These are phyloP conservation scores for Oenanthe javanica DNA, from an alignment of 140 eudicot species.

Conservation along the genomic window DNA sequence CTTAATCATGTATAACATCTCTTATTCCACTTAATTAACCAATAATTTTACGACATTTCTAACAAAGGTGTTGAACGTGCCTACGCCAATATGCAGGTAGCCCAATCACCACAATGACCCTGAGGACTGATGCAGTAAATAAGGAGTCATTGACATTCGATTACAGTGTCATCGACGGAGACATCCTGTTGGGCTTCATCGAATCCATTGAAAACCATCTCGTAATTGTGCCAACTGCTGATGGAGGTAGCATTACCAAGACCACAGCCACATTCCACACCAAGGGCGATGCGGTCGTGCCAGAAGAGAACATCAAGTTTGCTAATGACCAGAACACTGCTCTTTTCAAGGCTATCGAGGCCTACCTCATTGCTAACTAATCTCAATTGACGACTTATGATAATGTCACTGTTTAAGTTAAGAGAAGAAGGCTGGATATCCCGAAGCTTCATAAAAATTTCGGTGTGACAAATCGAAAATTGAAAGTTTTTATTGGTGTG, in stretches of 20 bases:
- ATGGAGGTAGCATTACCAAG: constrained; percentile 1
- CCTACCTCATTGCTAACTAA: background rate
- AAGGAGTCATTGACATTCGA: constrained; percentile 6
- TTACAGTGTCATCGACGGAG: constrained; percentile 6
- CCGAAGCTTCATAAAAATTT: no score
- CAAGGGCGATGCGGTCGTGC: background rate
- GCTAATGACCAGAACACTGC: background rate
- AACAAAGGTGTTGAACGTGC: no score
- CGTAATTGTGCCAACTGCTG: background rate
- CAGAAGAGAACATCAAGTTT: constrained; percentile 6
- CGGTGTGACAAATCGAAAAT: no score
- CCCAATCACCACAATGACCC: background rate
- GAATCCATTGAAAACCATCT: constrained; percentile 2
- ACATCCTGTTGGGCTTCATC: background rate
- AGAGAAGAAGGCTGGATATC: no score
- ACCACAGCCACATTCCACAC: background rate
- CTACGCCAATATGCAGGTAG: background rate
- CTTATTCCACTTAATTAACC: no score
- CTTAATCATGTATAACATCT: no score
- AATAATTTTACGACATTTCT: no score
- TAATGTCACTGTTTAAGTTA: no score
- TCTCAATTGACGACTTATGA: no score
- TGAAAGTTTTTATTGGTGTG: no score
- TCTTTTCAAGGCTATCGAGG: constrained; percentile 12
- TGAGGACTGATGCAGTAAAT: background rate